These are phyloP conservation scores for Auricularia sp. DNA, from an alignment of 768 basidiomycete species.

Conservation along the genomic window DNA sequence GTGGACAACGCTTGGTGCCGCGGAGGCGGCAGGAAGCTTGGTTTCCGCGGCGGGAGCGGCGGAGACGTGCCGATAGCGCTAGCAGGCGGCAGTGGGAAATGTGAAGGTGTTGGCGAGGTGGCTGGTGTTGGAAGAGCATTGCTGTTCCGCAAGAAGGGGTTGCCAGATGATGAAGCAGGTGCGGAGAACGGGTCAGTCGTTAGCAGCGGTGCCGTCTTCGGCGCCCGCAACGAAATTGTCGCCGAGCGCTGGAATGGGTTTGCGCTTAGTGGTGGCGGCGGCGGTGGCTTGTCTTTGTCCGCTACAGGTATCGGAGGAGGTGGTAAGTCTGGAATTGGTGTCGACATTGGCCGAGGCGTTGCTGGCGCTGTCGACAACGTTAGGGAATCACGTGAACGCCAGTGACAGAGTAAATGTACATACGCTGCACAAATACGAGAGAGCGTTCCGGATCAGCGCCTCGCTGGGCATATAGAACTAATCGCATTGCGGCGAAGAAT, in stretches of 20 bases:
- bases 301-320: not conserved
- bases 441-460: slow-evolving; percentile 54
- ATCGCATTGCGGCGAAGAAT: slow-evolving; percentile 64
- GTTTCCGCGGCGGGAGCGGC: not conserved
- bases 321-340: not conserved
- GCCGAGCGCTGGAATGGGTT: not conserved
- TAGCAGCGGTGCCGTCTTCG: not conserved
- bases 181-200: not conserved
- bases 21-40: not conserved
- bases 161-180: not conserved
- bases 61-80: not conserved
- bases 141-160: not conserved
- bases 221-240: not conserved
- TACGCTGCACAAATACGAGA: slow-evolving; percentile 71
- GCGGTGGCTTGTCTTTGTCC: no score
- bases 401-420: slow-evolving; percentile 10
- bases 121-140: not conserved
- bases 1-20: not conserved
- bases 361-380: no score
- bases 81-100: not conserved
- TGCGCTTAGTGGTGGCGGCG: not conserved
- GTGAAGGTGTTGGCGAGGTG: not conserved
- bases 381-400: no score
- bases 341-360: no score
- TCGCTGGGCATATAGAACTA: slow-evolving; percentile 51